Evolutionary conservation across 106 monocot genomes (phyloP).

Genomic region (Xerophyta viscosa): DNA sequence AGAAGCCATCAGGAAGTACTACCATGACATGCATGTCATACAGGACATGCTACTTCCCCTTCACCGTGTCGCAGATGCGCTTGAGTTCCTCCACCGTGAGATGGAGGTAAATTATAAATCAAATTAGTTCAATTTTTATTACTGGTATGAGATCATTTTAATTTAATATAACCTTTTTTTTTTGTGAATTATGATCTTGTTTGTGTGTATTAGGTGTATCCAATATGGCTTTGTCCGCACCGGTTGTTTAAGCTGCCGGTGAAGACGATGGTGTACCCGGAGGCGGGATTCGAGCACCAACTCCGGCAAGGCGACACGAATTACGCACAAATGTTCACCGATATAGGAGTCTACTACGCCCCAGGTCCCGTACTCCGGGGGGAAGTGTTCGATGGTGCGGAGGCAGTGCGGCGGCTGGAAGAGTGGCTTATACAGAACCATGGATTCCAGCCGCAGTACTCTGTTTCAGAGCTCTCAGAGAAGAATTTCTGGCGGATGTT

Average conservation of each 20-base stretch:
- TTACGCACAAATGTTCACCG: slow-evolving; percentile 13
- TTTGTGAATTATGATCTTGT: not conserved
- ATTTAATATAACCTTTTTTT: too few relatives aligned
- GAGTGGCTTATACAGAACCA: slow-evolving; percentile 9
- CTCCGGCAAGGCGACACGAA: slow-evolving; percentile 4
- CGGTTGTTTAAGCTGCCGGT: slow-evolving; percentile 8
- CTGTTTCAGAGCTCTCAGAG: slow-evolving; percentile 9
- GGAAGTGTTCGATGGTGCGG: slow-evolving; percentile 6
- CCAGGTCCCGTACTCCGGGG: slow-evolving; percentile 4
- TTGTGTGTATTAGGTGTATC: slow-evolving; percentile 2
- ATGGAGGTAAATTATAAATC: slow-evolving; percentile 8
- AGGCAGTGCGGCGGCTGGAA: slow-evolving; percentile 4
- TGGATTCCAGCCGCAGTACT: slow-evolving; percentile 12
- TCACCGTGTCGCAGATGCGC: slow-evolving; percentile 5
- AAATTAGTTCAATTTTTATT: not conserved
- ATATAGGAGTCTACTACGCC: slow-evolving; percentile 11
- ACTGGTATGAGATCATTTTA: not conserved
- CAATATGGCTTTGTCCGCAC: slow-evolving; percentile 15
- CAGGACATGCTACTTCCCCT: slow-evolving; percentile 15
- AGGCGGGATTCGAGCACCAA: slow-evolving; percentile 9
- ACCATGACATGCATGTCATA: slow-evolving; percentile 17
- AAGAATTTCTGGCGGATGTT: slow-evolving; percentile 16
- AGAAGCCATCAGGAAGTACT: slow-evolving; percentile 17
- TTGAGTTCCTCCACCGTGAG: slow-evolving; percentile 13
- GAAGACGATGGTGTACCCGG: slow-evolving; percentile 11